A percentile compares a stretch with the other conserved stretches of the same genome.
Conservation (phyloP, 2,329 filamentous ascomycete genomes). For the Camillea tinctor region DNA sequence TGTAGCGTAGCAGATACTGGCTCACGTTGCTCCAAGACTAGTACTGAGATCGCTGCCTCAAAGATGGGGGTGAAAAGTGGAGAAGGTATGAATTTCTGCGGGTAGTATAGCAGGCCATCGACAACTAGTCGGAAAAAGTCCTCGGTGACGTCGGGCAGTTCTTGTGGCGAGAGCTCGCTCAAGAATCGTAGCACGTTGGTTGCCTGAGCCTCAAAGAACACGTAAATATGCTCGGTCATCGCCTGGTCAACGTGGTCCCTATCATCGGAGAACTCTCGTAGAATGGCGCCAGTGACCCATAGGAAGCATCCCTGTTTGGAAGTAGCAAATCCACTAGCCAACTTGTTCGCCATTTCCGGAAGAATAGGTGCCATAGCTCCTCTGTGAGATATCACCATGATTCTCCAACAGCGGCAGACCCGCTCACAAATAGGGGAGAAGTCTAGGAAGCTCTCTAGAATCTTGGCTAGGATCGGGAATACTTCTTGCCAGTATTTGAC, state of each 20-base stretch:
- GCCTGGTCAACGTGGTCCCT: constrained; percentile 77
- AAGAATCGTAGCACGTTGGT: constrained; percentile 86
- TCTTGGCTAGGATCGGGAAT: constrained; percentile 80
- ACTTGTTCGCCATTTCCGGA: constrained; percentile 80
- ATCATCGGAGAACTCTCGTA: constrained; percentile 92
- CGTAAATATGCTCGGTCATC: constrained; percentile 86
- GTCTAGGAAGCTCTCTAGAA: constrained; percentile 82
- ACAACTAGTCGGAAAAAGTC: constrained; percentile 94
- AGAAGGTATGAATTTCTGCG: constrained; percentile 78
- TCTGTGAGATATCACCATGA: constrained; percentile 95
- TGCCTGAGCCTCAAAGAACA: constrained; percentile 92
- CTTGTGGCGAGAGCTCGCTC: constrained; percentile 72
- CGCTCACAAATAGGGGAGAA: constrained; percentile 90
- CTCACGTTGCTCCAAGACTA: constrained; percentile 87
- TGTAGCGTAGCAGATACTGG: constrained; percentile 89
- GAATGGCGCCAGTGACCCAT: constrained; percentile 95
- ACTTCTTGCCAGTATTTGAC: constrained; percentile 97
- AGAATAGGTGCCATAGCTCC: constrained; percentile 84
- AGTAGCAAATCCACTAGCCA: constrained; percentile 78
- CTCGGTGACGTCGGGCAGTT: constrained; percentile 83
- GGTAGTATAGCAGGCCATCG: constrained; percentile 91
- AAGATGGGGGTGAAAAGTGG: constrained; percentile 79
- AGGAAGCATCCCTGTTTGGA: constrained; percentile 95
- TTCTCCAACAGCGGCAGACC: constrained; percentile 91
- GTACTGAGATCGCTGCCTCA: constrained; percentile 79